Evolutionary conservation across 176 grass and related monocot species (phyloP), one percentile per base, ranked within the genome.

Genomic region (Otatea glauca): DNA sequence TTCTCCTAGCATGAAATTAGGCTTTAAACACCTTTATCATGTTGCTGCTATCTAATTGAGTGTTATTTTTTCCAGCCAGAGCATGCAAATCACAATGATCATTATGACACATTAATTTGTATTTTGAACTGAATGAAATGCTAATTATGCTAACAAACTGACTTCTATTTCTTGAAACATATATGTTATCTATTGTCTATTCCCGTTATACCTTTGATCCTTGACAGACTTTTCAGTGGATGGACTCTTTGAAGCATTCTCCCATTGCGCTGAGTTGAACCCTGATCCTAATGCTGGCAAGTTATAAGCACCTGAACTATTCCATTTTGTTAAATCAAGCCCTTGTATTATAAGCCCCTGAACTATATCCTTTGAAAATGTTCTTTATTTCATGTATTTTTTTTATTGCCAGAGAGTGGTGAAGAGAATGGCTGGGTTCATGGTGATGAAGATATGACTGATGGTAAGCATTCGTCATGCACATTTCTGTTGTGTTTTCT

Each of bases 211-310:
- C 60, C 32, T 77, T 63, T 71, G 58, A 87, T 38, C 79, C 88
- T 86, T 86, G 71, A 92, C 80, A 70, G 4, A 61, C 2, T 85
- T 78, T 76, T 81, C 64, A 92, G 94, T 97, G 88, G 89, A 94
- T 76, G 47, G 60, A 43, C 94, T 97, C 50, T 97, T 97, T 78
- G 88, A 80, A 44, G 82, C 89, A 53, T 94, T 97, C 75, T 97
- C 89, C 80, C 92, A 88, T 68, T 97, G 89, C 14, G 92, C 94
- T 65, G 94, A 92, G 81, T 70, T 97, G 51, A 94, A 97, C 76
- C 94, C 94, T n/a, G 92, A 97, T 68, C 94, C 91, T 54, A 89
- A 79, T 86, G 78, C 90, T 81, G 94, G 94, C 92, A 85, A 45
- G 47, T 32, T 58, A 8, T 29, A 58, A 60, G 21, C 3, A 7